Conservation (phyloP, 768 basidiomycete species). For the Pleurotus pulmonarius region DNA sequence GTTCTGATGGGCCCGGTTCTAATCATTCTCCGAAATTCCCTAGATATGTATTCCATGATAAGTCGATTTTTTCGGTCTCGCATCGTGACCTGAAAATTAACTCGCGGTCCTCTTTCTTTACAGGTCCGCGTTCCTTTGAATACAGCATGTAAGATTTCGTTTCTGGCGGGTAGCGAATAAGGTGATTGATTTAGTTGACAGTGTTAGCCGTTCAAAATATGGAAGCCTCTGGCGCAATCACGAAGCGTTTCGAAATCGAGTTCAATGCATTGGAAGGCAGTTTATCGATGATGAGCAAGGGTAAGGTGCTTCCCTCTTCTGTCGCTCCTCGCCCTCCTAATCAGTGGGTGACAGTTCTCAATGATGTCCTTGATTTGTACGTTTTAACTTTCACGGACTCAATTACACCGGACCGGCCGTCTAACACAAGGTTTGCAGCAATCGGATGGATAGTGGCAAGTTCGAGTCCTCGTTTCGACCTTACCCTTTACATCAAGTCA, state of each 20-base stretch:
- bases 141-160: slow-evolving; percentile 37
- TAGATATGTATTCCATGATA: slow-evolving; percentile 53
- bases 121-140: slow-evolving; percentile 63
- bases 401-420: not conserved
- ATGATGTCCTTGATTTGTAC: slow-evolving; percentile 63
- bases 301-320: slow-evolving; percentile 20
- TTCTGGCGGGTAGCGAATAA: no score
- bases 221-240: slow-evolving; percentile 57
- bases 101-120: slow-evolving; percentile 14
- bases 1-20: not conserved
- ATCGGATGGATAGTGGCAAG: slow-evolving; percentile 67
- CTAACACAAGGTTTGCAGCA: slow-evolving; percentile 25
- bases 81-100: not conserved
- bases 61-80: slow-evolving; percentile 10
- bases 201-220: slow-evolving; percentile 78
- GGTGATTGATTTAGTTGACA: not conserved
- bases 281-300: slow-evolving; percentile 72
- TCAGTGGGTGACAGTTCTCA: slow-evolving; percentile 38
- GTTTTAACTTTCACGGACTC: not conserved
- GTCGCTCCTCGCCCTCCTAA: no score
- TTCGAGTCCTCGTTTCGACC: slow-evolving; percentile 58
- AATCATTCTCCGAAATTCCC: not conserved
- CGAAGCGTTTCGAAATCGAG: slow-evolving; percentile 63
- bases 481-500: slow-evolving; percentile 58
- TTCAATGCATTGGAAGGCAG: slow-evolving; percentile 69